A percentile compares a stretch with the other conserved stretches of the same genome.
These are phyloP conservation scores for Mycena haematopus DNA, from an alignment of 768 basidiomycete species.

Conservation along the genomic window DNA sequence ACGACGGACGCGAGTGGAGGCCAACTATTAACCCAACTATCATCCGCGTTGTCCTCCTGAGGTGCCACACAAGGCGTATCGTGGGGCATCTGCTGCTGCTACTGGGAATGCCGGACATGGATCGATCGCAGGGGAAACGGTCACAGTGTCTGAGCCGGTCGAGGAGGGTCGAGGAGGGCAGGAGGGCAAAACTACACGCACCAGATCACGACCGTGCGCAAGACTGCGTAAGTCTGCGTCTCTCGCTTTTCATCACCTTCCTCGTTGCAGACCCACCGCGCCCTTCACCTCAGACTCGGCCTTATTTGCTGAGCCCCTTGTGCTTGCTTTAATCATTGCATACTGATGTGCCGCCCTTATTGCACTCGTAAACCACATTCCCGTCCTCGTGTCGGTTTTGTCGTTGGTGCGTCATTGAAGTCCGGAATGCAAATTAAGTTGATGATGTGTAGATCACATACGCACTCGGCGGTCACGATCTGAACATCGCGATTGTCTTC, in stretches of 20 bases:
- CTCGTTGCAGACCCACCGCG: no score
- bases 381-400: conserved; percentile 47
- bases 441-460: conserved; percentile 45
- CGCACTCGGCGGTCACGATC: conserved; percentile 47
- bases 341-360: conserved; percentile 32
- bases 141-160: no score
- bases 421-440: no score
- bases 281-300: no score
- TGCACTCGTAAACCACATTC: conserved; percentile 40
- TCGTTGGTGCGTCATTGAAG: conserved; percentile 40
- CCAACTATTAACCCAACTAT: no score
- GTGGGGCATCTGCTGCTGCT: no score
- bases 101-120: no score
- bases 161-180: no score
- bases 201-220: conserved; percentile 49
- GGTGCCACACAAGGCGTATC: no score
- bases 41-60: no score
- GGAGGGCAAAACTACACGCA: conserved; percentile 2
- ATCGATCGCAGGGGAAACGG: no score
- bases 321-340: neutral
- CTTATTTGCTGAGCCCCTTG: neutral
- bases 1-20: no score
- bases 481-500: conserved; percentile 53
- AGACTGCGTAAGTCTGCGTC: conserved; percentile 14
- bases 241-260: neutral